These are phyloP conservation scores for Tilletia setariae DNA, from an alignment of 1,284 basidiomycete genomes.

Conservation along the genomic window DNA sequence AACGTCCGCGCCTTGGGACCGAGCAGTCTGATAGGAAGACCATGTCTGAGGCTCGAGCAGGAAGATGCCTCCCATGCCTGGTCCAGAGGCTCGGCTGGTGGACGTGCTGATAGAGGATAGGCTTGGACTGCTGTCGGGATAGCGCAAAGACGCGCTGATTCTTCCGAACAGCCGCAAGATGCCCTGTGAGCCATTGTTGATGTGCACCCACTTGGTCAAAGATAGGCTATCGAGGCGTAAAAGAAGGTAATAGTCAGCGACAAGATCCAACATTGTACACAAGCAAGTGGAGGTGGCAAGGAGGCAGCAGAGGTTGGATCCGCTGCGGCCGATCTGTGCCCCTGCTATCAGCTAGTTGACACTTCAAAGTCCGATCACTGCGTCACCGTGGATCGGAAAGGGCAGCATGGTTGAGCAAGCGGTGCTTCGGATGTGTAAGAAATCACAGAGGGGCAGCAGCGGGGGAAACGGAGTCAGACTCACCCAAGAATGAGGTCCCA, in stretches of 20 bases:
- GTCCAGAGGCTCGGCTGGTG: not conserved
- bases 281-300: too few species aligned
- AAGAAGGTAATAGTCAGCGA: not conserved
- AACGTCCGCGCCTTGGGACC: slow-evolving; percentile 8
- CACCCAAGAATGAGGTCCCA: slow-evolving; percentile 12
- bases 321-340: too few species aligned
- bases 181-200: slow-evolving; percentile 6
- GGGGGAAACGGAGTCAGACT: not conserved
- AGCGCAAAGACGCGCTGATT: not conserved
- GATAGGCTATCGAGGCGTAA: not conserved
- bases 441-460: not conserved
- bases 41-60: slow-evolving; percentile 11
- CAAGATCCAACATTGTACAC: not conserved
- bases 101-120: not conserved
- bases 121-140: not conserved
- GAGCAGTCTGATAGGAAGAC: slow-evolving; percentile 11
- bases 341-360: too few species aligned
- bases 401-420: not conserved
- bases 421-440: not conserved
- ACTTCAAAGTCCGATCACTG: too few species aligned
- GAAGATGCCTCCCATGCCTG: not conserved
- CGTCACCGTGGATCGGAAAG: not conserved
- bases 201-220: slow-evolving; percentile 11
- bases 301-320: not conserved
- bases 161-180: not conserved